Percentiles rank a stretch among this genome's conserved stretches.
Evolutionary conservation across 1,284 basidiomycete genomes (phyloP).

Genomic region (Omphalotus olearius): DNA sequence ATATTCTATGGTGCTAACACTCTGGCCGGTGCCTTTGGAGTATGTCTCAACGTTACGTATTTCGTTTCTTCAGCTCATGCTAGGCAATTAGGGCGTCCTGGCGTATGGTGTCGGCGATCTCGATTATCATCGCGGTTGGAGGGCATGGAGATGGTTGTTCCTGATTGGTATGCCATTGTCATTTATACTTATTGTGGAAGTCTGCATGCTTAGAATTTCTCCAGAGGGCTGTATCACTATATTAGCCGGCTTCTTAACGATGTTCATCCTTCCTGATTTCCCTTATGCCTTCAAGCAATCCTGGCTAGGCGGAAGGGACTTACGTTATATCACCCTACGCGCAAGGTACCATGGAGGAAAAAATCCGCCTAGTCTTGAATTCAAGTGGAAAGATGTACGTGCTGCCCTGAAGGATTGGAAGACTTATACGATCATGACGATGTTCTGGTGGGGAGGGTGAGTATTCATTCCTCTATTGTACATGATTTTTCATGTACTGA

Average conservation of each 20-base stretch:
- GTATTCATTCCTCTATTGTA: neutral
- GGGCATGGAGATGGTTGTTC: constrained; percentile 10
- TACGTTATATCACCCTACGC: constrained; percentile 7
- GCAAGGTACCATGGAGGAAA: constrained; percentile 8
- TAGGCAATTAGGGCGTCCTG: constrained; percentile 1
- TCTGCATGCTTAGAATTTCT: neutral
- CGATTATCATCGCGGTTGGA: constrained; percentile 8
- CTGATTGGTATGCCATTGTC: constrained; percentile 3
- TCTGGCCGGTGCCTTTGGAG: constrained; percentile 5
- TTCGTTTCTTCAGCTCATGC: neutral
- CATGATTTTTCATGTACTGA: neutral
- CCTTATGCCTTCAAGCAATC: constrained; percentile 7
- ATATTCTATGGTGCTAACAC: constrained; percentile 13
- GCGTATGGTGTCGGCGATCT: constrained; percentile 9
- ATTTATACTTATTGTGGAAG: neutral
- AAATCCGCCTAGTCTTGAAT: constrained; percentile 4
- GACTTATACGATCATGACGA: constrained; percentile 12
- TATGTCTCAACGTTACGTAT: neutral
- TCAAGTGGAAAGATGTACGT: constrained; percentile 10
- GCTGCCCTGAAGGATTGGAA: constrained; percentile 13
- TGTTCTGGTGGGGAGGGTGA: constrained; percentile 15
- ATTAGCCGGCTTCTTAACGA: neutral
- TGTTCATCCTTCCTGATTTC: constrained; percentile 4
- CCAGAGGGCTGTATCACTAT: constrained; percentile 9
- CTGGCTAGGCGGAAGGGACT: constrained; percentile 2